Percentiles rank a stretch among this genome's conserved stretches.
phyloP scores from a whole-genome alignment of 371 early-diverging fungal species.

The Rhizopus stolonifer region DNA sequence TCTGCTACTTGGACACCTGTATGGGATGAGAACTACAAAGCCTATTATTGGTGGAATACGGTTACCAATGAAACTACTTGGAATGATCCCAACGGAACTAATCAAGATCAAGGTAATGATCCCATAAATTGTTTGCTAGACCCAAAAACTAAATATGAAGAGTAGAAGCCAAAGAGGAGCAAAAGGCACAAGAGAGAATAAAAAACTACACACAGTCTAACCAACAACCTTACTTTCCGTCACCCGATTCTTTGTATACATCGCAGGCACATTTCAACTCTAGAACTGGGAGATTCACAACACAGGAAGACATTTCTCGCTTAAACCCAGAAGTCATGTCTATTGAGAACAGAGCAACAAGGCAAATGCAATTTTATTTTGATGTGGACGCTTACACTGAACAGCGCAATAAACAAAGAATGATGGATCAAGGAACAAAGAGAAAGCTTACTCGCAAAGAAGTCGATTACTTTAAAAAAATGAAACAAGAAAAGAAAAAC shows the following conservation, averaged over 20 bases:
- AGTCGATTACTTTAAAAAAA: constrained; percentile 39
- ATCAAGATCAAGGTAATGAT: constrained; percentile 7
- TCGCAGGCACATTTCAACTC: constrained; percentile 52
- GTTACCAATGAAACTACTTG: constrained; percentile 61
- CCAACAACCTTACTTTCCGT: constrained; percentile 4
- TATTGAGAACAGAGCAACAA: constrained; percentile 37
- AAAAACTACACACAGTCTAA: background rate
- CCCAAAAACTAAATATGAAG: constrained; percentile 34
- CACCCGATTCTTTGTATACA: constrained; percentile 24
- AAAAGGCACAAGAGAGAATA: background rate
- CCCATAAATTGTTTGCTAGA: constrained; percentile 39
- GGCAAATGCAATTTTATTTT: constrained; percentile 51
- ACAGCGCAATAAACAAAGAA: constrained; percentile 26
- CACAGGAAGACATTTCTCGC: constrained; percentile 34
- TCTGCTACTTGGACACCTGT: constrained; percentile 47
- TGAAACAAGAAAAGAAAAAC: constrained; percentile 45
- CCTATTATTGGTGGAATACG: constrained; percentile 66
- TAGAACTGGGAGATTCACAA: constrained; percentile 51
- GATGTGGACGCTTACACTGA: constrained; percentile 50
- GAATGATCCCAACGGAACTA: constrained; percentile 32
- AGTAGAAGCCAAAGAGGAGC: constrained; percentile 22
- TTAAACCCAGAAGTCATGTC: constrained; percentile 41
- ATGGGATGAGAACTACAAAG: constrained; percentile 52
- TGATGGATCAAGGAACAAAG: constrained; percentile 17
- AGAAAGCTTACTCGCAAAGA: constrained; percentile 41